These are phyloP conservation scores for Phialocephala sp. DNA, from an alignment of 2,329 filamentous ascomycete species.

Conservation along the genomic window DNA sequence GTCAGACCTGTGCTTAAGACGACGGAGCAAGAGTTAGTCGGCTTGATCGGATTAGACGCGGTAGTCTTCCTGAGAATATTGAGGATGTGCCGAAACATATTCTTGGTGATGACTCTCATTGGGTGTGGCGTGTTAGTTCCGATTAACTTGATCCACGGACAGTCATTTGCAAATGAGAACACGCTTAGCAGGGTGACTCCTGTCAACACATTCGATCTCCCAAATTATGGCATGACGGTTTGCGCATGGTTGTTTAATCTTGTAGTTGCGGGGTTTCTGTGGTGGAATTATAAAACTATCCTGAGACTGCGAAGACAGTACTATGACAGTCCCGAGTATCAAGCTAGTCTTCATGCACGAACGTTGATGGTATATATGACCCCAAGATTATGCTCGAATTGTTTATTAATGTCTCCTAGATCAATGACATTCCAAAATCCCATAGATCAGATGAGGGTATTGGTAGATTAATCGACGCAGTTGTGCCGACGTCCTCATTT, in stretches of 20 bases:
- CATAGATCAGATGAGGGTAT: slow-evolving; percentile 85
- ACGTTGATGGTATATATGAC: slow-evolving; percentile 62
- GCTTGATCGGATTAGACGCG: slow-evolving; percentile 89
- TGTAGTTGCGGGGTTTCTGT: slow-evolving; percentile 81
- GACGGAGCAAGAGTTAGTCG: slow-evolving; percentile 76
- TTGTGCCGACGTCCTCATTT: slow-evolving; percentile 78
- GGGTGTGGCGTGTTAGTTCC: slow-evolving; percentile 83
- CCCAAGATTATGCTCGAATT: not conserved
- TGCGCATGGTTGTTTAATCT: slow-evolving; percentile 71
- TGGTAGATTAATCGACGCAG: slow-evolving; percentile 78
- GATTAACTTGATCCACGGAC: slow-evolving; percentile 68
- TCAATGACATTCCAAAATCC: slow-evolving; percentile 84
- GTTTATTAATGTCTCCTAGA: slow-evolving; percentile 49
- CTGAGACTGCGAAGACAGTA: slow-evolving; percentile 74
- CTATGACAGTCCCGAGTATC: slow-evolving; percentile 86
- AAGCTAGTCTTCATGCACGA: slow-evolving; percentile 80
- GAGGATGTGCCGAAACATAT: slow-evolving; percentile 92
- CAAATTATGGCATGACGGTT: slow-evolving; percentile 65
- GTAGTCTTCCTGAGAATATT: slow-evolving; percentile 88
- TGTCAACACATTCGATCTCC: slow-evolving; percentile 54
- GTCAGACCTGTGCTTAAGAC: slow-evolving; percentile 77
- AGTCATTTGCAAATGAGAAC: slow-evolving; percentile 40
- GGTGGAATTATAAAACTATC: slow-evolving; percentile 86
- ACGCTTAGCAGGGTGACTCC: slow-evolving; percentile 66
- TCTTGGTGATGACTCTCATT: slow-evolving; percentile 72